A percentile compares a stretch with the other conserved stretches of the same genome.
Conservation (phyloP, 192 early-diverging fungal genomes). For the Chytriomyces confervae region DNA sequence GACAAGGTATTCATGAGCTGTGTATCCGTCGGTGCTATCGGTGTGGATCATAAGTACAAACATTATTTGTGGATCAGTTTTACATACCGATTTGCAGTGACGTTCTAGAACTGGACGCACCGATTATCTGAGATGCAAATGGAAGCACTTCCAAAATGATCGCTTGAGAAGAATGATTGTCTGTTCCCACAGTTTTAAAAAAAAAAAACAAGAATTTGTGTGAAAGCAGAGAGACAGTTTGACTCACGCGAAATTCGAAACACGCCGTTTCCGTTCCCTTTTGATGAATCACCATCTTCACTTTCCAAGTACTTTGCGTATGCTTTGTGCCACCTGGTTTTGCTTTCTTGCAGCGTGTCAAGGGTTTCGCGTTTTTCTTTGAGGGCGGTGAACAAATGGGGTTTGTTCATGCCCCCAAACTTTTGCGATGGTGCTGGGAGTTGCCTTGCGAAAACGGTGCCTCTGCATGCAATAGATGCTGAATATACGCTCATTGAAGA, state of each 20-base stretch:
- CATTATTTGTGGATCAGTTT: neutral
- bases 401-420: conserved; percentile 35
- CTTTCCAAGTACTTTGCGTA: neutral
- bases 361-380: conserved; percentile 10
- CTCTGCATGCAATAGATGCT: conserved; percentile 45
- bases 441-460: conserved; percentile 36
- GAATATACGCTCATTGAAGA: conserved; percentile 31
- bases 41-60: neutral
- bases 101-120: neutral
- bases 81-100: neutral
- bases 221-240: neutral
- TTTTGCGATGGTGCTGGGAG: conserved; percentile 36
- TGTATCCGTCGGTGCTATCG: neutral
- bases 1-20: neutral
- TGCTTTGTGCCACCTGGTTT: neutral
- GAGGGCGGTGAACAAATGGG: conserved; percentile 3
- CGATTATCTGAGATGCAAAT: neutral
- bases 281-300: neutral
- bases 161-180: neutral
- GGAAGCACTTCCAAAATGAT: neutral
- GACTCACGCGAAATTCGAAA: neutral
- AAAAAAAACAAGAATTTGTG: neutral
- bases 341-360: neutral
- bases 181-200: neutral
- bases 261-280: neutral